These are phyloP conservation scores for Phyllosticta citrichinensis DNA, from an alignment of 2,329 filamentous ascomycete species.

Conservation along the genomic window DNA sequence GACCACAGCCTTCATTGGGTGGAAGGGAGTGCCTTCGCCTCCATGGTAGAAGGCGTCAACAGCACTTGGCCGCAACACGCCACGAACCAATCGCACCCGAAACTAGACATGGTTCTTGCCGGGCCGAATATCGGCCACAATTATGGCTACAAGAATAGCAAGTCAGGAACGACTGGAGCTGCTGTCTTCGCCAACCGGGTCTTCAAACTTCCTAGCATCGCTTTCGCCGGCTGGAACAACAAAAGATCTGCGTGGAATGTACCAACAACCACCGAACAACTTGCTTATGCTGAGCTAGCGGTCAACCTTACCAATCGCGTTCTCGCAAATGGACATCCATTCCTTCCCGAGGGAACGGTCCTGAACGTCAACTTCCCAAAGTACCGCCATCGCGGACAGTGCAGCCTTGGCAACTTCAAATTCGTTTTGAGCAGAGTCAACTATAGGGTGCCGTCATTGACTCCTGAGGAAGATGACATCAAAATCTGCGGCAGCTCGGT, in stretches of 20 bases:
- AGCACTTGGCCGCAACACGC: too few relatives aligned
- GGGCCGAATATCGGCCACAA: constrained; percentile 56
- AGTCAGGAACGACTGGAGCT: background rate
- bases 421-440: background rate
- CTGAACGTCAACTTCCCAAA: background rate
- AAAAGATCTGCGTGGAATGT: background rate
- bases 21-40: too few relatives aligned
- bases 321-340: background rate
- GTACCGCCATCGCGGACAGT: background rate
- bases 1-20: too few relatives aligned
- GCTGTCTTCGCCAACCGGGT: too few relatives aligned
- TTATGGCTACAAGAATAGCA: constrained; percentile 37
- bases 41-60: too few relatives aligned
- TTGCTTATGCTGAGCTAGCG: background rate
- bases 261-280: background rate
- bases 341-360: background rate
- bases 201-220: background rate
- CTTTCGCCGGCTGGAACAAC: background rate
- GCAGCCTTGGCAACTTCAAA: background rate
- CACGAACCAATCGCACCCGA: background rate
- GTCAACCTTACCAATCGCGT: background rate
- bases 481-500: background rate
- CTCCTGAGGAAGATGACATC: background rate
- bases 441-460: too few relatives aligned
- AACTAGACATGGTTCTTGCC: constrained; percentile 53